A percentile compares a stretch with the other conserved stretches of the same genome.
phyloP scores from a whole-genome alignment of 2,329 filamentous ascomycete genomes.

The Trichothecium roseum region DNA sequence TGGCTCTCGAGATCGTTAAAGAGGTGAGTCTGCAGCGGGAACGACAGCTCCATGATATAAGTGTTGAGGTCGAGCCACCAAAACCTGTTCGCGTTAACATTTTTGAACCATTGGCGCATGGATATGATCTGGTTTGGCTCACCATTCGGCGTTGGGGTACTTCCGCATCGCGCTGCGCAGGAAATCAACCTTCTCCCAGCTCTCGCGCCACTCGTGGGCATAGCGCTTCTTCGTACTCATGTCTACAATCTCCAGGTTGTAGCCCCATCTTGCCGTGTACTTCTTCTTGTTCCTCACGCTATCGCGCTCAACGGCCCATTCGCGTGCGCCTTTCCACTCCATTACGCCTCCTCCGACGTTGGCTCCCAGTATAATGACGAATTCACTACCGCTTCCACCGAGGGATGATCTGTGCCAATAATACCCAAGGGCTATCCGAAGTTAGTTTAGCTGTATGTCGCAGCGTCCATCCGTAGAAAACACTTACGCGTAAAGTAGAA shows the following conservation, averaged over 20 bases:
- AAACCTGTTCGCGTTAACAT: constrained; percentile 53
- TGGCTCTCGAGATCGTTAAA: constrained; percentile 68
- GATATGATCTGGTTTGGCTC: constrained; percentile 22
- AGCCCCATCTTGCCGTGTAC: constrained; percentile 82
- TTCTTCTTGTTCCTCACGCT: constrained; percentile 91
- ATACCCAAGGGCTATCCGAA: constrained; percentile 35
- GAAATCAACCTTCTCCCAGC: constrained; percentile 98
- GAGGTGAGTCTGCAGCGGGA: constrained; percentile 82
- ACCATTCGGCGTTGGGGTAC: constrained; percentile 96
- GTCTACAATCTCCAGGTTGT: constrained; percentile 91
- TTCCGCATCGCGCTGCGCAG: constrained; percentile 82
- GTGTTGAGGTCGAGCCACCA: constrained; percentile 99
- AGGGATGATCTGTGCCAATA: constrained; percentile 61
- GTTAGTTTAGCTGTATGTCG: constrained; percentile 1
- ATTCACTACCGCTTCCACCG: constrained; percentile 79
- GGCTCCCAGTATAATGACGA: constrained; percentile 84
- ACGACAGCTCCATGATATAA: constrained; percentile 91
- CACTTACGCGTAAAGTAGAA: constrained; percentile 68
- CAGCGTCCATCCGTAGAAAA: not conserved
- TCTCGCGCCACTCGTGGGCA: constrained; percentile 97
- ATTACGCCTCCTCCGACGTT: constrained; percentile 96
- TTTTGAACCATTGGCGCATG: not conserved
- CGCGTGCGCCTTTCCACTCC: constrained; percentile 95
- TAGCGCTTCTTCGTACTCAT: constrained; percentile 99
- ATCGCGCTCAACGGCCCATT: constrained; percentile 97